Evolutionary conservation across 2,329 filamentous ascomycete species (phyloP), one percentile per base, ranked within the genome.

Genomic region (Arthrobotrys pseudoclavata): DNA sequence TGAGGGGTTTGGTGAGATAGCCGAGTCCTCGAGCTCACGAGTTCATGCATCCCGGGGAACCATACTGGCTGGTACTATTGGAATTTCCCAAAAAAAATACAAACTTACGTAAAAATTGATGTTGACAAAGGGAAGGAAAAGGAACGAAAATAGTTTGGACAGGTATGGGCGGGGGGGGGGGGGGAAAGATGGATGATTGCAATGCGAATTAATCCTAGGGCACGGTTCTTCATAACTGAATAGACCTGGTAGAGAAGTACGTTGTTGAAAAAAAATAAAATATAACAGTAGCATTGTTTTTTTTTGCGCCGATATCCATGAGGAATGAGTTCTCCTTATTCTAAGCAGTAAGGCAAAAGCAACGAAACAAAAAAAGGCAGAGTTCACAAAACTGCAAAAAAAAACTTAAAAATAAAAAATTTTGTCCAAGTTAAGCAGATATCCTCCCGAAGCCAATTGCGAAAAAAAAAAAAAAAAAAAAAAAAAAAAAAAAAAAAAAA

Each of bases 241-340:
- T 9, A 12, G 9, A 26, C 47, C 22, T 53, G 53, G n/a, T 37
- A 47, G 26, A 12, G 10, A 61, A 22, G 18, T 47, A 61, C 37
- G 13, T n/a, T 42, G 15, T 40, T n/a, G 24, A 47, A 42, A 50
- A 50, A 57, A 34, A 47, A 42, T 40, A 50, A 57, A 34, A 34
- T 5, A 34, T 31, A 72, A 15, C 20, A 57, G 48, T 20, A 48
- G 47, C 45, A 20, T 66, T 57, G 47, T 69, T 66, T 67, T 67
- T 76, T 76, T 69, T 53, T 55, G 66, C 72, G 72, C 72, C 72
- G 72, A 60, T 57, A 70, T 69, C 72, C 72, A 70, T 76, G 72
- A 70, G 72, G 66, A 69, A 70, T 76, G 60, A 67, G 50, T 74
- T 66, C 34, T 64, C 72, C 72, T 45, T 70, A 57, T 63, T 76